Base-by-base conservation (phyloP, 345 rosid genomes). In the Salix suchowensis region DNA sequence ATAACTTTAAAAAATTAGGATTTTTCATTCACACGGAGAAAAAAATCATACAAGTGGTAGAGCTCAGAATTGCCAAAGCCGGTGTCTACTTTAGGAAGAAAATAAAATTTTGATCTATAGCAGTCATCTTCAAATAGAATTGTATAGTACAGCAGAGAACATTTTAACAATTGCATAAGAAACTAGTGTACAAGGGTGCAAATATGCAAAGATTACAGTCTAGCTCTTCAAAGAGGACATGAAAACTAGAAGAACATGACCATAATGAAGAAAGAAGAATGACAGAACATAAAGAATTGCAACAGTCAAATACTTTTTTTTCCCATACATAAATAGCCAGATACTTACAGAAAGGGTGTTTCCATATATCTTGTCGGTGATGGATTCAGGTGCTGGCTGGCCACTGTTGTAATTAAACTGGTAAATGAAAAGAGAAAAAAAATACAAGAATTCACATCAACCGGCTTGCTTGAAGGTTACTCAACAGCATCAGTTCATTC, bases 381-480 rank as follows among this genome's bases (percentile, higher is more conserved):
- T 93, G 69, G 91, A 85, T 80, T 93, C 98, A 30, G 97, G 99
- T 34, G 98, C 98, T 67, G 94, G 96, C 83, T 93, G 98, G 69
- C 97, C 98, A 44, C 99, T 93, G 89, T 85, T 89, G 90, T 91
- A 92, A 70, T 93, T 96, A 82, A 96, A 96, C 96, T 91, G 87
- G 80, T 74, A 77, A 79, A 79, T 28, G 30, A 70, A 70, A 23
- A 55, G 40, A 23, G 4, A 32, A 52, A 16, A 16, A 70, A 71
- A 77, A 74, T 54, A 28, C 36, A 37, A 46, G 36, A 68, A 75
- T 28, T 68, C 77, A 73, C 34, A 37, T 40, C 37, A 81, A 54
- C 50, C 14, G 60, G 18, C 8, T 0, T 26, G 72, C 69, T 68
- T 55, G 61, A 30, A 65, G 61, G 65, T 34, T 37, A 66, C 11